phyloP scores from a whole-genome alignment of 2,329 filamentous ascomycete species.

The Ascochyta rabiei region DNA sequence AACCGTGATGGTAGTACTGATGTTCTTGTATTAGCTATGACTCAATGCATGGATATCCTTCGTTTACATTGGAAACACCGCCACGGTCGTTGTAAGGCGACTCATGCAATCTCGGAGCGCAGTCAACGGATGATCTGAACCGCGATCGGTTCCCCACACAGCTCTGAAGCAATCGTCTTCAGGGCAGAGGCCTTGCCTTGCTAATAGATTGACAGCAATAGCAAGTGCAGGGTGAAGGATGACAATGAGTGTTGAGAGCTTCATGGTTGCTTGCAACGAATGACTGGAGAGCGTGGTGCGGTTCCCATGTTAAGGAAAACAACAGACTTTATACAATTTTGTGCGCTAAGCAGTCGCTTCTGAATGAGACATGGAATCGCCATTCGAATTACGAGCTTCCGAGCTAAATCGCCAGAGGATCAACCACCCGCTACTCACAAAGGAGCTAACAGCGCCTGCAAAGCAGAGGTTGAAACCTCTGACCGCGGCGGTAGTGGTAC shows the following conservation, averaged over 20 bases:
- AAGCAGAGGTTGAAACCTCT: slow-evolving; percentile 1
- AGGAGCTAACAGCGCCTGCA: not conserved
- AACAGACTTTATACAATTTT: not conserved
- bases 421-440: not conserved
- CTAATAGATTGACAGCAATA: slow-evolving; percentile 23
- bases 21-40: not conserved
- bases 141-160: slow-evolving; percentile 28
- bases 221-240: slow-evolving; percentile 18
- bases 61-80: slow-evolving; percentile 34
- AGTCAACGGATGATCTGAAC: slow-evolving; percentile 19
- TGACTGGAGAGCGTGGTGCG: not conserved
- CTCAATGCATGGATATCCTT: not conserved
- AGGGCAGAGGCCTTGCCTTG: slow-evolving; percentile 27
- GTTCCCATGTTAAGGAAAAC: not conserved
- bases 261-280: slow-evolving; percentile 30
- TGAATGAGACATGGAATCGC: not conserved
- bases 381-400: not conserved
- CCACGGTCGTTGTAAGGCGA: slow-evolving; percentile 34
- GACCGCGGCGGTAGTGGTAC: not conserved
- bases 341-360: not conserved
- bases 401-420: not conserved
- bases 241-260: slow-evolving; percentile 18
- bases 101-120: slow-evolving; percentile 28
- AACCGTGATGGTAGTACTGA: slow-evolving; percentile 19
- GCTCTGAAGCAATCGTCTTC: slow-evolving; percentile 34